Conservation (phyloP, 2,329 filamentous ascomycete species). For the Monosporascus sp. region DNA sequence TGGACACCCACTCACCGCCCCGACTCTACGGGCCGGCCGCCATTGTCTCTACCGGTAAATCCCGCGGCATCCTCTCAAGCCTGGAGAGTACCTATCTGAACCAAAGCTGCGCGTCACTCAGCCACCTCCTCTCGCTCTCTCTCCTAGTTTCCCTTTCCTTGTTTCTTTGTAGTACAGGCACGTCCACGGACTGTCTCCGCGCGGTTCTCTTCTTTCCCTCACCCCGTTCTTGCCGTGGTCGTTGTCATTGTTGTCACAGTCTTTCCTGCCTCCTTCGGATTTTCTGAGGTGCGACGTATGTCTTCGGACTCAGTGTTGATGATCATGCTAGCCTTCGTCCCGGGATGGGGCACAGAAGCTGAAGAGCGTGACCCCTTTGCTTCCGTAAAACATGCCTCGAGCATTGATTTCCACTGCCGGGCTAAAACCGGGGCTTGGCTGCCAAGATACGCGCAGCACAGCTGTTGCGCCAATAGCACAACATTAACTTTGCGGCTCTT, state of each 20-base stretch:
- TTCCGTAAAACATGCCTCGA: constrained; percentile 1
- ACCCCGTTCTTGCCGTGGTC: not conserved
- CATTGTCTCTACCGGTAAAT: constrained; percentile 1
- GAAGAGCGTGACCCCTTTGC: not conserved
- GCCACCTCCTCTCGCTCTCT: constrained; percentile 7
- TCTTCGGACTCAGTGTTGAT: too few relatives aligned
- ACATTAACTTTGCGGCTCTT: constrained; percentile 1
- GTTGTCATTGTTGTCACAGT: not conserved
- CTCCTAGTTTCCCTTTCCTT: constrained; percentile 5
- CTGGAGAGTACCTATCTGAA: constrained; percentile 4
- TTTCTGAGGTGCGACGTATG: too few relatives aligned
- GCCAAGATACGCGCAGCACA: not conserved
- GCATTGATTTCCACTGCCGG: constrained; percentile 4
- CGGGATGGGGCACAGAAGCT: not conserved
- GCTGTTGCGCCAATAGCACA: constrained; percentile 8
- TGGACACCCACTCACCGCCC: constrained; percentile 9
- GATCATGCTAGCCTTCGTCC: too few relatives aligned
- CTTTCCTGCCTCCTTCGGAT: not conserved
- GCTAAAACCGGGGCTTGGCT: not conserved
- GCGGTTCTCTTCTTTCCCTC: not conserved
- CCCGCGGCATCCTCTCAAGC: constrained; percentile 2
- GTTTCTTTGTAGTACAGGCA: constrained; percentile 3
- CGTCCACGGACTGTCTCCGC: constrained; percentile 5
- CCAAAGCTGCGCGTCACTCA: constrained; percentile 8
- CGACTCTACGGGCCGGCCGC: constrained; percentile 15